Base-by-base conservation (phyloP, 208 protist species). In the Angomonas desouzai region DNA sequence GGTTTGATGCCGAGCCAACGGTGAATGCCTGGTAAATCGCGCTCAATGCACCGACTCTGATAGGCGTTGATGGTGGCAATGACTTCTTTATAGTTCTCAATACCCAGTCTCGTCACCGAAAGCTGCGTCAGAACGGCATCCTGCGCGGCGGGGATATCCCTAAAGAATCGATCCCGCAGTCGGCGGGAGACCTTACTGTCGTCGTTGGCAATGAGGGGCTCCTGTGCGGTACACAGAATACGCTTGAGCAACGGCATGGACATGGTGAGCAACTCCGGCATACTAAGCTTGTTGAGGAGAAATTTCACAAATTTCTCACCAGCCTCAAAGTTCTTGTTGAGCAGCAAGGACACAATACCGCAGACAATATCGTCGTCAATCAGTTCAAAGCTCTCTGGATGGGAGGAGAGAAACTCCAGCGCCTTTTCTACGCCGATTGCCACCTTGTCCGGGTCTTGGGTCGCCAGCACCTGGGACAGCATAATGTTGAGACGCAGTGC, bases 111-210 rank as follows among this genome's bases (percentile, higher is more conserved):
- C 49, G 70, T 70, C 18, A 94, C 81, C 40, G 77, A 61, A 10
- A 94, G 73, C 71, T 94, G 89, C 10, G 86, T 88, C 38, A 83
- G 62, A 40, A 94, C 76, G 3, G 89, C 89, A n/a, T 89, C 79
- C 62, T 81, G 65, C 11, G 89, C 89, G 0, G 66, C 74, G 9
- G 53, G 27, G 48, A 92, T 74, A 75, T 89, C 72, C 4, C 68
- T 63, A 55, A 85, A 81, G 58, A 92, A 94, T 16, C 72, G 68
- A 23, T 91, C 83, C 33, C 87, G 77, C 36, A 81, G 77, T 23
- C 76, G 72, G 20, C 76, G 74, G 27, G 81, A 76, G 27, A 68
- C 48, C 2, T 53, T 65, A 11, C 71, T 66, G 16, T 79, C 34
- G 1, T 74, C 80, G 4, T 55, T 74, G 3, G 89, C 91, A 6